Base-by-base conservation (phyloP, 345 rosid genomes). In the Viola odorata region DNA sequence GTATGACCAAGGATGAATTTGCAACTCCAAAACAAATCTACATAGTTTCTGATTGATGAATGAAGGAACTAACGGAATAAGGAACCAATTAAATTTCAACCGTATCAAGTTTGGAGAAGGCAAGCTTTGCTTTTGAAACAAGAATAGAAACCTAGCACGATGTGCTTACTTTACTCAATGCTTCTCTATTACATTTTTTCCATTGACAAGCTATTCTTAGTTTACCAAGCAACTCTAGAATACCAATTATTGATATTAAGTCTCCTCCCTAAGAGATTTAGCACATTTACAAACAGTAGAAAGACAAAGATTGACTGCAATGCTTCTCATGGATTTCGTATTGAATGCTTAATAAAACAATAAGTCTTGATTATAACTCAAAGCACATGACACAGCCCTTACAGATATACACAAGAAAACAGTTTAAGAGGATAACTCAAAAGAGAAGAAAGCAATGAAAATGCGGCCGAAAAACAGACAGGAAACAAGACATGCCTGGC, bases 401-500 rank as follows among this genome's bases (percentile, higher is more conserved):
- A n/a, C n/a, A n/a, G n/a, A n/a, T n/a, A n/a, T n/a, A n/a, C n/a
- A n/a, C n/a, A n/a, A n/a, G n/a, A n/a, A n/a, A n/a, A n/a, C n/a
- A n/a, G n/a, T 37, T 8, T 39, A 10, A 55, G 16, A 55, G 12
- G 38, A 5, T 13, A 36, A 54, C 4, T 6, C 3, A 39, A 3
- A 8, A 39, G 32, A 55, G 14, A 55, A 9, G 12, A 12, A 54
- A 12, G 5, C 32, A 39, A 55, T 37, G 23, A 40, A 12, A 38
- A 5, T n/a, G n/a, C 1, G 14, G 8, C 6, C n/a, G 9, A 7
- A 55, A 55, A 15, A 39, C 17, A 39, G 39, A 38, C 37, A 38
- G 10, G n/a, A n/a, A n/a, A n/a, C n/a, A 54, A 55, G 58, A 55
- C 45, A 55, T 37, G 42, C 98, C 83, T 91, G 98, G 69, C 99